phyloP scores from a whole-genome alignment of 192 early-diverging fungal genomes.

The Gigaspora rosea region DNA sequence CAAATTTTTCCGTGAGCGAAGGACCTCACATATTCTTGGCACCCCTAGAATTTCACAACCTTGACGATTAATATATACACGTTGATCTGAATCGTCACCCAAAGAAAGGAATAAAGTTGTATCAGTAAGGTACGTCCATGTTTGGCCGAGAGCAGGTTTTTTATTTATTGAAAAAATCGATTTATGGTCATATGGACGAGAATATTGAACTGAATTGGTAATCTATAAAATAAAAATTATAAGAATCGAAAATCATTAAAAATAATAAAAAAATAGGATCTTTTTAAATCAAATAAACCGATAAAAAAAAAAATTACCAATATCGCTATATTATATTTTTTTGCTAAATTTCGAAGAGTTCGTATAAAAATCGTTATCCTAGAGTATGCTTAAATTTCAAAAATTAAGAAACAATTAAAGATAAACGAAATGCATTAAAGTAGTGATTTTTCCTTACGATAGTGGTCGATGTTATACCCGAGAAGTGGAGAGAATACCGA shows the following conservation, averaged over 20 bases:
- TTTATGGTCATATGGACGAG: not conserved
- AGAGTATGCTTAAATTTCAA: constrained; percentile 13
- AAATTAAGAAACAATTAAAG: not conserved
- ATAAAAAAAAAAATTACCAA: not conserved
- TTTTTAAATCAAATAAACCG: not conserved
- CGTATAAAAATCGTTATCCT: constrained; percentile 19
- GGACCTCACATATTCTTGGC: constrained; percentile 13
- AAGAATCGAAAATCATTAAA: not conserved
- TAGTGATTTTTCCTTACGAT: not conserved
- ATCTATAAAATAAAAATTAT: not conserved
- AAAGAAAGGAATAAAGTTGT: constrained; percentile 21
- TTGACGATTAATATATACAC: constrained; percentile 14
- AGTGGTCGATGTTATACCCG: not conserved
- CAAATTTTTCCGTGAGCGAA: not conserved
- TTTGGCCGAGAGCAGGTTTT: constrained; percentile 22
- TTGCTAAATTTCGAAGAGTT: constrained; percentile 24
- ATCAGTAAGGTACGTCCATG: constrained; percentile 26
- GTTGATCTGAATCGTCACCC: not conserved
- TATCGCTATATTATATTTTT: constrained; percentile 5
- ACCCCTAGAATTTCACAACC: not conserved
- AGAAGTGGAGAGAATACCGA: constrained; percentile 9
- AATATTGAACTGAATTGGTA: not conserved
- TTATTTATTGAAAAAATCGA: constrained; percentile 27
- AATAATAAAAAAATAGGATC: not conserved
- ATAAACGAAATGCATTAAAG: not conserved